These are phyloP conservation scores for Dothideomycetidae sp. DNA, from an alignment of 2,329 filamentous ascomycete species.

Conservation along the genomic window DNA sequence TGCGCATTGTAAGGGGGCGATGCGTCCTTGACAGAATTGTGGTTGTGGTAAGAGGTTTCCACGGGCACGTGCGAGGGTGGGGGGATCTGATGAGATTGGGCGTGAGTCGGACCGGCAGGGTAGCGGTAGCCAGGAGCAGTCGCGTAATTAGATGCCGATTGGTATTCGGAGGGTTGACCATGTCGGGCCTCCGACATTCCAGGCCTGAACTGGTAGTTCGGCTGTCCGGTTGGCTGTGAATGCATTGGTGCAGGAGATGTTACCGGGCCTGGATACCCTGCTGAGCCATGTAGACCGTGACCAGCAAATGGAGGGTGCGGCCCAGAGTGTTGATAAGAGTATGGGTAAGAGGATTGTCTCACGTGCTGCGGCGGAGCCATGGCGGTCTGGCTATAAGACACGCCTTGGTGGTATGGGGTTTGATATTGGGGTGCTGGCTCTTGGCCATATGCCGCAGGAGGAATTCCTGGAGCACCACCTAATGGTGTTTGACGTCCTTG, in stretches of 20 bases:
- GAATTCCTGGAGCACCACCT: conserved; percentile 14
- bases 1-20: conserved; percentile 6
- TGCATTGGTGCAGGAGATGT: too few relatives aligned
- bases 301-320: conserved; percentile 6
- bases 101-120: neutral
- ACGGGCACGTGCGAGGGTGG: conserved; percentile 1
- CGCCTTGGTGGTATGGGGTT: conserved; percentile 2
- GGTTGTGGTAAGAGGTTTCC: neutral
- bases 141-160: neutral
- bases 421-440: conserved; percentile 15
- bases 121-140: neutral
- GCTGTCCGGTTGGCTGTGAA: neutral
- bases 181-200: neutral
- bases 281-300: neutral
- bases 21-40: neutral
- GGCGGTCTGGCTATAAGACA: neutral
- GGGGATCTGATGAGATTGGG: conserved; percentile 1
- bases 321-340: conserved; percentile 4
- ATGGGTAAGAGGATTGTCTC: neutral
- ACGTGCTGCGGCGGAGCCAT: conserved; percentile 3
- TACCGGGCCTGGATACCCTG: too few relatives aligned
- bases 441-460: conserved; percentile 20
- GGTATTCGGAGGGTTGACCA: neutral
- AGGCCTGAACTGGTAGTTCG: neutral
- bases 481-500: neutral